Conservation (phyloP, 1,284 basidiomycete species). For the Ustilago trichophora region DNA sequence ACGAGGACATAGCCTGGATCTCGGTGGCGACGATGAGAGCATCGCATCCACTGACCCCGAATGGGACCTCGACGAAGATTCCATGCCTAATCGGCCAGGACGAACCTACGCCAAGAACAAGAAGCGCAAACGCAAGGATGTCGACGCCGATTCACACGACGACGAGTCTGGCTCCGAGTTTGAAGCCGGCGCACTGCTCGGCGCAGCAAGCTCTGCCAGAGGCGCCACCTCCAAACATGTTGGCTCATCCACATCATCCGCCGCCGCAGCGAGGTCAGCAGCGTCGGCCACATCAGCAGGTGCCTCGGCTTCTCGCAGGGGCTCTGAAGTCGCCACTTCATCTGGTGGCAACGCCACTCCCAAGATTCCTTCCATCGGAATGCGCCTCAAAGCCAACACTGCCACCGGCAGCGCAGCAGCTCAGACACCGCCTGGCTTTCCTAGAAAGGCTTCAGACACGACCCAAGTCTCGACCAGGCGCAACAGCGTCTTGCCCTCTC, state of each 20-base stretch:
- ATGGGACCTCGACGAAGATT: slow-evolving; percentile 54
- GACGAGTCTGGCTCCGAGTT: slow-evolving; percentile 50
- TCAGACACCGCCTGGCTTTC: slow-evolving; percentile 32
- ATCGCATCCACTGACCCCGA: slow-evolving; percentile 46
- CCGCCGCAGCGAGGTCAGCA: slow-evolving; percentile 15
- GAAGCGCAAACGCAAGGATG: slow-evolving; percentile 44
- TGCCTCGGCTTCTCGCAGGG: slow-evolving; percentile 13
- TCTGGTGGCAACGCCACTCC: slow-evolving; percentile 13
- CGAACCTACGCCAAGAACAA: slow-evolving; percentile 49
- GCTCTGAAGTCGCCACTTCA: slow-evolving; percentile 19
- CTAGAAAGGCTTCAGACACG: slow-evolving; percentile 31
- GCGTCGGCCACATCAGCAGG: background rate
- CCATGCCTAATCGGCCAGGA: slow-evolving; percentile 49
- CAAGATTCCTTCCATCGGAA: slow-evolving; percentile 35
- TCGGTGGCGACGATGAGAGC: slow-evolving; percentile 44
- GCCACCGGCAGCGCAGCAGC: slow-evolving; percentile 15
- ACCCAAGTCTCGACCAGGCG: slow-evolving; percentile 36
- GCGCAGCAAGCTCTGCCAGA: slow-evolving; percentile 13
- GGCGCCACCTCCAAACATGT: slow-evolving; percentile 21
- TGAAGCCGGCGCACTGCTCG: slow-evolving; percentile 33
- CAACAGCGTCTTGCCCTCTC: slow-evolving; percentile 44
- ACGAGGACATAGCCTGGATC: slow-evolving; percentile 22
- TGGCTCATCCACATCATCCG: slow-evolving; percentile 8
- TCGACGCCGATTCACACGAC: slow-evolving; percentile 34
- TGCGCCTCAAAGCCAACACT: slow-evolving; percentile 52